Conservation (phyloP, 805 yeast genomes). For the Candida xiaguanensis region DNA sequence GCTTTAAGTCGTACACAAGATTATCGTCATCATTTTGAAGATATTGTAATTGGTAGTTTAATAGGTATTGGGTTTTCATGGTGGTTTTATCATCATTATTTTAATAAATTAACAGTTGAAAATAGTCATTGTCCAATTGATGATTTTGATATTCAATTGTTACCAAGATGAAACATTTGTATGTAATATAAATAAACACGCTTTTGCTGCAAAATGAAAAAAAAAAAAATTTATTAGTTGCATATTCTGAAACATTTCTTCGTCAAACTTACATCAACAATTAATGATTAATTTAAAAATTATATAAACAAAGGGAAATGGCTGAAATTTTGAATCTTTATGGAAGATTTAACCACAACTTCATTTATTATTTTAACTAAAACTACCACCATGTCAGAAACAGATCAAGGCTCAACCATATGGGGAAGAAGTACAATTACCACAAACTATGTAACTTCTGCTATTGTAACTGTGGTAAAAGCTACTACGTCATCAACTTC, state of each 20-base stretch:
- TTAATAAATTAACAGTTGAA: slow-evolving; percentile 13
- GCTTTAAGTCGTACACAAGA: slow-evolving; percentile 35
- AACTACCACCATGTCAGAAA: slow-evolving; percentile 2
- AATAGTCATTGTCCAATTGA: slow-evolving; percentile 11
- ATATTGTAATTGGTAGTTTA: slow-evolving; percentile 28
- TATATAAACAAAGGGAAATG: neutral
- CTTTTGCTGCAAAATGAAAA: slow-evolving; percentile 1
- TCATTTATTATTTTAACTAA: neutral
- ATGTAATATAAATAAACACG: no score
- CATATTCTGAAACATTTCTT: slow-evolving; percentile 1
- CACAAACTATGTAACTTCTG: neutral
- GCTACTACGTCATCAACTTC: neutral
- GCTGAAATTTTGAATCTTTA: neutral
- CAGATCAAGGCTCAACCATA: neutral
- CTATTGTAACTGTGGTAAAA: neutral
- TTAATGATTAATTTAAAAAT: neutral
- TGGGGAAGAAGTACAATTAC: neutral
- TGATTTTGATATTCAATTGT: neutral
- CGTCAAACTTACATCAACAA: neutral
- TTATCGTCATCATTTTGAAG: slow-evolving; percentile 36
- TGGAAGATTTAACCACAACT: slow-evolving; percentile 1
- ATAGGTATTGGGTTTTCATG: slow-evolving; percentile 28
- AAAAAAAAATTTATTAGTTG: neutral
- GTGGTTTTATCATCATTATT: slow-evolving; percentile 26
- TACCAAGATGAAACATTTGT: slow-evolving; percentile 2